Evolutionary conservation across 345 rosid genomes (phyloP).

Genomic region (Syzygium oleosum): DNA sequence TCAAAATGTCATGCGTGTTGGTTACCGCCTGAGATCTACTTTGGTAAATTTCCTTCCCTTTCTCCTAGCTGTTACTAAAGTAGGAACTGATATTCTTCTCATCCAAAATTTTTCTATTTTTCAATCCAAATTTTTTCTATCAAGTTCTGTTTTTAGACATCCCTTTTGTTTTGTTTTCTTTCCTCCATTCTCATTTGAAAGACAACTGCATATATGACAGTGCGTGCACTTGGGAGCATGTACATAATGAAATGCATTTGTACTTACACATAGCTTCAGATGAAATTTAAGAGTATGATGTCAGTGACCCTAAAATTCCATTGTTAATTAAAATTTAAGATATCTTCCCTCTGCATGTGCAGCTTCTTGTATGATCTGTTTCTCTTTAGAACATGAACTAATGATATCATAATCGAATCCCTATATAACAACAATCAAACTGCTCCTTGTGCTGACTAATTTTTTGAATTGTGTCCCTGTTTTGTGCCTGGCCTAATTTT

Average conservation of each 20-base stretch:
- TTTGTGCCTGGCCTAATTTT: neutral
- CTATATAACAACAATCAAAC: neutral
- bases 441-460: neutral
- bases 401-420: neutral
- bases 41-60: slow-evolving; percentile 46
- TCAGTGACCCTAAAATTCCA: neutral
- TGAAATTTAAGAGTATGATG: neutral
- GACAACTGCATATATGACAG: neutral
- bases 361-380: neutral
- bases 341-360: neutral
- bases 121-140: neutral
- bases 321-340: neutral
- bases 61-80: neutral
- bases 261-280: neutral
- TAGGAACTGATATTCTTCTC: neutral
- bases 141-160: neutral
- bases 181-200: neutral
- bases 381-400: neutral
- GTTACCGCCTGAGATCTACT: slow-evolving; percentile 84
- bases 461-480: neutral
- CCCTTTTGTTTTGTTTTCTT: neutral
- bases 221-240: neutral
- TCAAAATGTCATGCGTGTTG: slow-evolving; percentile 99
- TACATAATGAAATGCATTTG: neutral
- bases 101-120: neutral